Evolutionary conservation across 2,329 filamentous ascomycete genomes (phyloP), one percentile per base, ranked within the genome.

Genomic region (Teratosphaeria zuluensis): DNA sequence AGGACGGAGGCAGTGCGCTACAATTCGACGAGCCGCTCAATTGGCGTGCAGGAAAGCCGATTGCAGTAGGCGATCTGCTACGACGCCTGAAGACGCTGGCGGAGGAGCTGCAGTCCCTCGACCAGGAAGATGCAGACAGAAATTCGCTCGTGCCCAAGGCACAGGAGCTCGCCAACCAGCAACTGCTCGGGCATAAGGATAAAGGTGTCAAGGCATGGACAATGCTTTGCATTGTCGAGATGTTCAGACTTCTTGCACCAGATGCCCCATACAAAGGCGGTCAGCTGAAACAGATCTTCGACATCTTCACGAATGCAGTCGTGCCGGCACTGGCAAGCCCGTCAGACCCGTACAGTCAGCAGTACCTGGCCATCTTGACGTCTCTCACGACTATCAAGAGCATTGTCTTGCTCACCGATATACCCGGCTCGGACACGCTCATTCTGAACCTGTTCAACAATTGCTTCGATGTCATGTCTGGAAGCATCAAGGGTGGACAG

Each of bases 251-350:
- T 59, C 96, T 90, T 75, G 94, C 94, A 31, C 94, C 94, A 0
- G 87, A 97, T 79, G 94, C 94, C 71, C 94, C 94, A 19, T 97
- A 95, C 75, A 95, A 90, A 28, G 85, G 84, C 48, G 85, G 88
- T 60, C 92, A 97, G 76, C 81, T 97, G 63, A 96, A 95, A 90
- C 91, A 95, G 75, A 92, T 97, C 71, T 99, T 97, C 77, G 87
- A 86, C 31, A 84, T 96, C 62, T 90, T 96, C 71, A 84, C 96
- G 66, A 86, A 84, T 59, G 86, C 86, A 54, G 88, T 95, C 64
- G 81, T 97, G 53, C 91, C 92, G 53, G 85, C 90, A 53, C 84
- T 97, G 30, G 87, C 90, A 68, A 87, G 96, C 68, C 90, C 92
- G 12, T 86, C 86, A 46, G 88, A 95, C 71, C 86, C 92, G 9